Base-by-base conservation (phyloP, 495 filamentous ascomycete genomes). In the Copromyces sp. region DNA sequence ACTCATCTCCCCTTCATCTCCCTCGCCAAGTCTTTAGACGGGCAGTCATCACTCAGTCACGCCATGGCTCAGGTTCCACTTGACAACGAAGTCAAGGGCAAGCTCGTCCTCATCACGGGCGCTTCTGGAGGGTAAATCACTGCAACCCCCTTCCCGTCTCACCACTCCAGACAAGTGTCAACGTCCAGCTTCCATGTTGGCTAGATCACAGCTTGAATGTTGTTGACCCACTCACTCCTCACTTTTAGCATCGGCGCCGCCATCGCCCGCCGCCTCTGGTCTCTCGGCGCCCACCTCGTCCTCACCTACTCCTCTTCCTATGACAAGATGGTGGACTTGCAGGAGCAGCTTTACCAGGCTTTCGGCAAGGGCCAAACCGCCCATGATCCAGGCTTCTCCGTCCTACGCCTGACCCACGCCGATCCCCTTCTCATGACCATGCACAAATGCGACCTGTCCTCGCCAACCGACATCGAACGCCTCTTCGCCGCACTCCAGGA, bases 91-190 rank as follows among this genome's bases (percentile, higher is more conserved):
- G 82, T 90, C 70, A 80, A 76, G 24, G 89, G 88, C 74, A 86
- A 87, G 61, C 82, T 91, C 20, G 89, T 87, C 72, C 85, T 91
- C 6, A 85, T 91, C 73, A 91, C 89, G 4, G 89, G 89, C 29
- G 89, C 89, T 74, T 90, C 89, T 39, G 89, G 89, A 78, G 89
- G 89, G 89, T 90, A 84, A 74, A 81, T 72, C 39, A 24, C 24
- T 24, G 24, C 24, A 24, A 24, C 24, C 24, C 24, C 24, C 24
- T 24, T 24, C 24, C 24, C 24, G 24, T 24, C 24, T 24, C 24
- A 24, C 24, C 24, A 24, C 24, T 24, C 42, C 41, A n/a, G 70
- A 61, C 20, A 20, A 35, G 20, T 47, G 45, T 47, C 41, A 16
- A 24, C 14, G 5, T 11, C 45, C 5, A 32, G 14, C n/a, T n/a